These are phyloP conservation scores for Vanrija sp. DNA, from an alignment of 1,284 basidiomycete species.

Conservation along the genomic window DNA sequence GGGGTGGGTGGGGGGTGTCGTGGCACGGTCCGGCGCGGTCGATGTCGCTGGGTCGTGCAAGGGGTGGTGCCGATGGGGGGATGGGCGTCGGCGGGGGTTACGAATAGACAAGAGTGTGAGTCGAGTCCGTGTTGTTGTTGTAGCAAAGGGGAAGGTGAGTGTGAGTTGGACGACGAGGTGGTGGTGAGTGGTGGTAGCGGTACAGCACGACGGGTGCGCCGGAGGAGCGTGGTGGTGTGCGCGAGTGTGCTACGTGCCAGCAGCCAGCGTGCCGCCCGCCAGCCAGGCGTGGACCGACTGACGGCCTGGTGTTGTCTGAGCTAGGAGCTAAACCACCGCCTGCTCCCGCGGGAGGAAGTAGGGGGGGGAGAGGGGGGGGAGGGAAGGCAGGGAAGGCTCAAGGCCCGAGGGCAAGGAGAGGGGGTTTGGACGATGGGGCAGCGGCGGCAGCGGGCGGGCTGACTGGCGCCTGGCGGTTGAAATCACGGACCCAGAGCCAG, in stretches of 20 bases:
- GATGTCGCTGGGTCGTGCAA: neutral
- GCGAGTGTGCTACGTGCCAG: neutral
- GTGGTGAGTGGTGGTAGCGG: neutral
- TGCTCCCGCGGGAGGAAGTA: no score
- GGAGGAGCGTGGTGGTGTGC: neutral
- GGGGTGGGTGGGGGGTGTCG: neutral
- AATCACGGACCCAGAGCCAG: no score
- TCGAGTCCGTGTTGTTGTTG: neutral
- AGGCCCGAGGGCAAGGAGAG: no score
- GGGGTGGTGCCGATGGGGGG: neutral
- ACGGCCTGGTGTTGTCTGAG: no score
- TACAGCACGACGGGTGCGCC: neutral
- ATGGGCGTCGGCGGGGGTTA: neutral
- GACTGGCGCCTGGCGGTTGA: no score
- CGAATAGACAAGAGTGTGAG: neutral
- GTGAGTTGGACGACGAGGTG: neutral
- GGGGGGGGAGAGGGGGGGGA: no score
- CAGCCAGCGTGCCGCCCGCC: no score
- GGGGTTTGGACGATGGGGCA: no score
- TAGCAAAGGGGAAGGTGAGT: neutral
- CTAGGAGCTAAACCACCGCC: no score
- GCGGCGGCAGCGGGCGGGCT: neutral
- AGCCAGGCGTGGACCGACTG: neutral
- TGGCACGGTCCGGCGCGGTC: constrained; percentile 7
- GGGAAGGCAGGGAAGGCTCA: no score